A percentile compares a stretch with the other conserved stretches of the same genome.
phyloP scores from a whole-genome alignment of 768 basidiomycete genomes.

The Pleurotus salmoneostramineus region DNA sequence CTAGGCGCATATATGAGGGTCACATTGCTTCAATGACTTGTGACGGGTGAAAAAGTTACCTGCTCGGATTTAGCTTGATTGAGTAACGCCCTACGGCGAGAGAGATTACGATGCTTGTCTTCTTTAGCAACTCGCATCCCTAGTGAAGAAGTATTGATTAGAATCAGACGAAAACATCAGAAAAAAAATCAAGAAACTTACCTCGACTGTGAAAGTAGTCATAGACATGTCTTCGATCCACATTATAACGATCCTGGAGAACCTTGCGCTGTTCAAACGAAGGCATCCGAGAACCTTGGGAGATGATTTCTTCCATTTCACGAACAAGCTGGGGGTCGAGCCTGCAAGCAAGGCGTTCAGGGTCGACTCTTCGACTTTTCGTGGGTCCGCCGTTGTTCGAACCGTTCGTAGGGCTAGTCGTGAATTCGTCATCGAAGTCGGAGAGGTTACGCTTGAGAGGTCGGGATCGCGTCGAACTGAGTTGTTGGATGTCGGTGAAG shows the following conservation, averaged over 20 bases:
- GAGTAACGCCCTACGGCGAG: conserved; percentile 34
- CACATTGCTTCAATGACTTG: background rate
- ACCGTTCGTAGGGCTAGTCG: conserved; percentile 11
- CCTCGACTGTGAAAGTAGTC: conserved; percentile 73
- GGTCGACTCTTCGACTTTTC: conserved; percentile 57
- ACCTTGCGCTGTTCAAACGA: conserved; percentile 66
- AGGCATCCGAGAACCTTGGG: conserved; percentile 73
- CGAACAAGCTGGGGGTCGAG: conserved; percentile 63
- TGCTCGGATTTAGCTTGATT: background rate
- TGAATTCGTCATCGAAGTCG: conserved; percentile 1
- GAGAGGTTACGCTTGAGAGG: conserved; percentile 5
- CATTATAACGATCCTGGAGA: conserved; percentile 65
- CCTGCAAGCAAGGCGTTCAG: conserved; percentile 62
- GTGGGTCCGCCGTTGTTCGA: conserved; percentile 32
- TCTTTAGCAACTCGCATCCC: conserved; percentile 63
- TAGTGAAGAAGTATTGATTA: conserved; percentile 10
- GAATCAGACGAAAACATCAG: background rate
- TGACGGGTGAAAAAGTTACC: background rate
- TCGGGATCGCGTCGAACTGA: conserved; percentile 1
- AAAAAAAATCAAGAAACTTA: conserved; percentile 15
- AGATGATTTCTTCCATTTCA: conserved; percentile 69
- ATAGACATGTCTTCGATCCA: conserved; percentile 73
- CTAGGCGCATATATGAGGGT: background rate
- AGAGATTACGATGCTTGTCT: conserved; percentile 49
- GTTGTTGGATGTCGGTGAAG: conserved; percentile 6